Evolutionary conservation across 2,329 filamentous ascomycete genomes (phyloP).

Genomic region (Aspergillus quadrilineatus): DNA sequence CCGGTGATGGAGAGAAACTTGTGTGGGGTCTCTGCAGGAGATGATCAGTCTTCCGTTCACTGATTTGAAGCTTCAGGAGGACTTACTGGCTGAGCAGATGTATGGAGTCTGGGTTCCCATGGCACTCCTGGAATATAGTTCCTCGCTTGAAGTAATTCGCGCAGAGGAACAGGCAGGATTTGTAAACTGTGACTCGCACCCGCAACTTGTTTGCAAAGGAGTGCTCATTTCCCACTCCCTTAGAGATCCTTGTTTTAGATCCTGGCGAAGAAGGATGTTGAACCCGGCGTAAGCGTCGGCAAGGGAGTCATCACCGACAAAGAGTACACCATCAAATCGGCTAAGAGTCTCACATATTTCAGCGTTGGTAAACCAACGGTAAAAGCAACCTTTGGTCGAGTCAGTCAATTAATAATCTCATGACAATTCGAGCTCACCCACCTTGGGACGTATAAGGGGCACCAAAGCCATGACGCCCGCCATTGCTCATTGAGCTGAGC

Average conservation of each 20-base stretch:
- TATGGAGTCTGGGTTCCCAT: constrained; percentile 17
- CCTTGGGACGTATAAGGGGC: constrained; percentile 40
- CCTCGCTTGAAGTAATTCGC: constrained; percentile 28
- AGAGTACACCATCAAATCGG: constrained; percentile 43
- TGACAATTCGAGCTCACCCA: constrained; percentile 16
- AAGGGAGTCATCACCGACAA: constrained; percentile 44
- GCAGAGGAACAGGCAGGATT: constrained; percentile 30
- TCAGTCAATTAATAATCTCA: constrained; percentile 5
- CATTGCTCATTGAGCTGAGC: constrained; percentile 43
- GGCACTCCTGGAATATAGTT: constrained; percentile 19
- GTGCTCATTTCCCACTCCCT: constrained; percentile 41
- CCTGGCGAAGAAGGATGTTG: constrained; percentile 45
- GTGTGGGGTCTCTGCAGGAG: constrained; percentile 36
- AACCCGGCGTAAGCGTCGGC: constrained; percentile 46
- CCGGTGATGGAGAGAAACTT: constrained; percentile 35
- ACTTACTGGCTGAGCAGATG: constrained; percentile 24
- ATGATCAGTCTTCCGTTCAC: constrained; percentile 1
- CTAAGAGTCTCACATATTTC: constrained; percentile 49
- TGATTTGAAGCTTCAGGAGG: background rate
- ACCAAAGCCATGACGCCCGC: constrained; percentile 44
- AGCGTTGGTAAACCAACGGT: constrained; percentile 43
- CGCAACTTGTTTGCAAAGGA: constrained; percentile 32
- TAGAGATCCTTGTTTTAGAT: constrained; percentile 41
- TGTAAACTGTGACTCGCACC: constrained; percentile 44
- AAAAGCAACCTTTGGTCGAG: constrained; percentile 37